A percentile compares a stretch with the other conserved stretches of the same genome.
Conservation (phyloP, 2,329 filamentous ascomycete species). For the Paraphoma chrysanthemicola region DNA sequence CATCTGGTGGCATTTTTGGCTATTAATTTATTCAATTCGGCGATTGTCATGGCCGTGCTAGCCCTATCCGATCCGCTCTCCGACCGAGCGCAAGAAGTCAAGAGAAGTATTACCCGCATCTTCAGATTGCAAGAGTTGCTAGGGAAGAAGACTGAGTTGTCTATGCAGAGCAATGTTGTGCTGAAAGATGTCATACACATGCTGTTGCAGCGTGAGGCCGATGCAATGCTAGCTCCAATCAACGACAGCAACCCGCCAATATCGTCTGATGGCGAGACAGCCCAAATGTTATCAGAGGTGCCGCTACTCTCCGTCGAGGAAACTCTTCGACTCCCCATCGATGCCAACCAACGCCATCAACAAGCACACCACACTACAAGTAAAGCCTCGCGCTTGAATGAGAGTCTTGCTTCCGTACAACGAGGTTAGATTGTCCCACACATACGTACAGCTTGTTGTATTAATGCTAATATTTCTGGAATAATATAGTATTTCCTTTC, state of each 20-base stretch:
- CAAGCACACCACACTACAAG: constrained; percentile 5
- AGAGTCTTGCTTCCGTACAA: constrained; percentile 19
- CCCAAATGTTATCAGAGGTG: neutral
- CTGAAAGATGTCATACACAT: constrained; percentile 22
- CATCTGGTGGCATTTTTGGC: constrained; percentile 55
- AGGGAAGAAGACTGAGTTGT: constrained; percentile 17
- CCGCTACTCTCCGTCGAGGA: constrained; percentile 17
- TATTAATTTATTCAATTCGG: constrained; percentile 55
- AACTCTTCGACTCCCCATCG: constrained; percentile 17
- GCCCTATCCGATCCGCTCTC: constrained; percentile 54
- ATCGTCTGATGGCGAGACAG: neutral
- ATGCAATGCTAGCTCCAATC: constrained; percentile 18
- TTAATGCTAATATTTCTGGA: neutral
- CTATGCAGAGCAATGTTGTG: constrained; percentile 19
- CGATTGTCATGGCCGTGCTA: constrained; percentile 52
- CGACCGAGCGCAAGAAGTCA: constrained; percentile 51
- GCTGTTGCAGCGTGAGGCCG: constrained; percentile 17
- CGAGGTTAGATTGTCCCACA: constrained; percentile 4
- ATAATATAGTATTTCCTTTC: neutral
- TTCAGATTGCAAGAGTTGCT: constrained; percentile 48
- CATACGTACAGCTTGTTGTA: neutral
- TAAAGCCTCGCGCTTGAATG: constrained; percentile 12
- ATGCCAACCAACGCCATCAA: constrained; percentile 1
- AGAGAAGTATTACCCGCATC: constrained; percentile 53
- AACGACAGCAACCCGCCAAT: neutral